phyloP scores from a whole-genome alignment of 2,329 filamentous ascomycete genomes.

The Colletotrichum euphorbiae region DNA sequence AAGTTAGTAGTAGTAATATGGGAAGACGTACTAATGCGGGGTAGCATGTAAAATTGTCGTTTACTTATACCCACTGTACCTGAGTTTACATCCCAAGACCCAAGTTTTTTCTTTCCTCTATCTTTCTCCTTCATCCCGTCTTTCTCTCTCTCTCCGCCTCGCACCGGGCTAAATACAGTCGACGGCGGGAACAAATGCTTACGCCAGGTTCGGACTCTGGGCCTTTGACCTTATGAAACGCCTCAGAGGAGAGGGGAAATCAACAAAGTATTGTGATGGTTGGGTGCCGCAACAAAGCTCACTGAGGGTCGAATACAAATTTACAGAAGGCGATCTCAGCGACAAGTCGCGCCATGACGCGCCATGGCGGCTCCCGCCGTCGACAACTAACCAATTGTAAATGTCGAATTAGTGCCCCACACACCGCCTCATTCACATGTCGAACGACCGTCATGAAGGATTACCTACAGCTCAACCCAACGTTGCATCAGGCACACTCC shows the following conservation, averaged over 20 bases:
- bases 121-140: not conserved
- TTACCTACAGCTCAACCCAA: slow-evolving; percentile 19
- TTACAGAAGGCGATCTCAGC: slow-evolving; percentile 39
- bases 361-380: slow-evolving; percentile 35
- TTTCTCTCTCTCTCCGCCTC: too few relatives aligned
- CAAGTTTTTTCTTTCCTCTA: not conserved
- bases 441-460: slow-evolving; percentile 38
- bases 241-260: not conserved
- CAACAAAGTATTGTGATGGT: not conserved
- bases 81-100: too few relatives aligned
- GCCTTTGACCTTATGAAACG: not conserved
- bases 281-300: slow-evolving; percentile 8
- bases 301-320: slow-evolving; percentile 26
- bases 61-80: too few relatives aligned
- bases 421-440: slow-evolving; percentile 39
- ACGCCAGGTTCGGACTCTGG: not conserved
- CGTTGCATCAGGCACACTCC: slow-evolving; percentile 10
- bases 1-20: too few relatives aligned
- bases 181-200: not conserved
- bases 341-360: slow-evolving; percentile 36
- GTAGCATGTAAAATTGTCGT: too few relatives aligned
- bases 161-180: not conserved
- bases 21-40: too few relatives aligned
- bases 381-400: slow-evolving; percentile 25
- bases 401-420: slow-evolving; percentile 31